A percentile compares a stretch with the other conserved stretches of the same genome.
These are phyloP conservation scores for Elsinoe necatrix DNA, from an alignment of 2,329 filamentous ascomycete genomes.

Conservation along the genomic window DNA sequence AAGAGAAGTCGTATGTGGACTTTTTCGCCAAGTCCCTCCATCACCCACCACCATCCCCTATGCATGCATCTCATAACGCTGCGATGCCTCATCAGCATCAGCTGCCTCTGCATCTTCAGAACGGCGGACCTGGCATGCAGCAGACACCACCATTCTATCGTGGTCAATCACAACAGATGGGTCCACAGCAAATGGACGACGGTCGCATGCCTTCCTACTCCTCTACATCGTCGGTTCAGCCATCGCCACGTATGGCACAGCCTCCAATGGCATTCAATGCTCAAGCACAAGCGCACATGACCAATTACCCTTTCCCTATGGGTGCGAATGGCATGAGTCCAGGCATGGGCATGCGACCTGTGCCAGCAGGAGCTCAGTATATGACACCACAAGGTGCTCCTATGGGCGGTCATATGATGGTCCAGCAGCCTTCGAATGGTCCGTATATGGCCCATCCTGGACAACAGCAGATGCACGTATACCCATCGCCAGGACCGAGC, in stretches of 20 bases:
- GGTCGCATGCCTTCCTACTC: conserved; percentile 82
- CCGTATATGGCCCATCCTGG: conserved; percentile 62
- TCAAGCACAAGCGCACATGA: conserved; percentile 38
- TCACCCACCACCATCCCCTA: conserved; percentile 52
- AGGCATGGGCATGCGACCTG: conserved; percentile 59
- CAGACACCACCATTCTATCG: conserved; percentile 71
- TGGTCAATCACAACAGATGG: conserved; percentile 61
- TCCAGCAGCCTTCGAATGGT: conserved; percentile 59
- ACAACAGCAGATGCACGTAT: conserved; percentile 71
- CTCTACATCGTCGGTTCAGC: conserved; percentile 62
- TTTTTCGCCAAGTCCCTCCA: conserved; percentile 57
- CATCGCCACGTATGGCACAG: conserved; percentile 70
- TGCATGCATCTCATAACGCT: conserved; percentile 52
- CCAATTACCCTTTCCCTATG: conserved; percentile 63
- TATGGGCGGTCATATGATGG: conserved; percentile 72
- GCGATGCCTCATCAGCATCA: conserved; percentile 76
- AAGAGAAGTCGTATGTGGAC: conserved; percentile 69
- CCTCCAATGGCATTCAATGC: conserved; percentile 44
- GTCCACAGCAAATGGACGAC: conserved; percentile 67
- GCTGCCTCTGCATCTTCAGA: conserved; percentile 72
- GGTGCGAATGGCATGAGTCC: conserved; percentile 63
- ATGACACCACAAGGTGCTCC: conserved; percentile 60
- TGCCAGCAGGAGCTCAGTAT: conserved; percentile 64
- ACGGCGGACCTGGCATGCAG: conserved; percentile 58
- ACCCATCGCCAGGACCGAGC: conserved; percentile 54